These are phyloP conservation scores for Dendrocalamus sinicus DNA, from an alignment of 176 grass and related monocot genomes.

Conservation along the genomic window DNA sequence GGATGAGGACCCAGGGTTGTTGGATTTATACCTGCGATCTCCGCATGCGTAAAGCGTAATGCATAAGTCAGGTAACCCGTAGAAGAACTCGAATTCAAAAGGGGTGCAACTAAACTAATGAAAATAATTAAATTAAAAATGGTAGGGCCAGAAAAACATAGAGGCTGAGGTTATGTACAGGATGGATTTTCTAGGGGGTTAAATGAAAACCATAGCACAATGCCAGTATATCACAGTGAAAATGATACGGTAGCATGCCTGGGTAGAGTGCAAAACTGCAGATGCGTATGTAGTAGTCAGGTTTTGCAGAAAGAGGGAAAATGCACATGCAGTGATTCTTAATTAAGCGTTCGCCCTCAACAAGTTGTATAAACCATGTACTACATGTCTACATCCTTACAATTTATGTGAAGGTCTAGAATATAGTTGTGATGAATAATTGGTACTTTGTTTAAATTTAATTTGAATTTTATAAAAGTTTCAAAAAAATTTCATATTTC, in stretches of 20 bases:
- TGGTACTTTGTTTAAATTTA: too few relatives aligned
- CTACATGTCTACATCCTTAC: not conserved
- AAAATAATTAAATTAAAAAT: not conserved
- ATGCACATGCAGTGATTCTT: not conserved
- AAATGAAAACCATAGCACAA: not conserved
- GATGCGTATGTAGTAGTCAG: not conserved
- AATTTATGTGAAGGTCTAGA: not conserved
- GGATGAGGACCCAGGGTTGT: conserved; percentile 1
- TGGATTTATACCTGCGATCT: conserved; percentile 40
- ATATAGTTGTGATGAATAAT: too few relatives aligned
- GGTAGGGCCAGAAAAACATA: not conserved
- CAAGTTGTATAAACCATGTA: not conserved
- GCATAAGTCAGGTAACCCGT: conserved; percentile 26
- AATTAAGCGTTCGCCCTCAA: not conserved
- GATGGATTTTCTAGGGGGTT: not conserved
- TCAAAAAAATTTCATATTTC: too few relatives aligned
- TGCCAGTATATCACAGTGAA: not conserved
- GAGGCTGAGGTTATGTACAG: not conserved
- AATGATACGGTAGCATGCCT: not conserved
- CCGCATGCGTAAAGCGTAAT: conserved; percentile 12
- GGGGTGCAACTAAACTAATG: not conserved
- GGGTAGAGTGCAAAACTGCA: not conserved
- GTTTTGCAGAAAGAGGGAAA: not conserved
- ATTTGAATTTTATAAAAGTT: too few relatives aligned
- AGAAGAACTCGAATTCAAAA: conserved; percentile 17